phyloP scores from a whole-genome alignment of 1,284 basidiomycete species.

The Malassezia pachydermatis region DNA sequence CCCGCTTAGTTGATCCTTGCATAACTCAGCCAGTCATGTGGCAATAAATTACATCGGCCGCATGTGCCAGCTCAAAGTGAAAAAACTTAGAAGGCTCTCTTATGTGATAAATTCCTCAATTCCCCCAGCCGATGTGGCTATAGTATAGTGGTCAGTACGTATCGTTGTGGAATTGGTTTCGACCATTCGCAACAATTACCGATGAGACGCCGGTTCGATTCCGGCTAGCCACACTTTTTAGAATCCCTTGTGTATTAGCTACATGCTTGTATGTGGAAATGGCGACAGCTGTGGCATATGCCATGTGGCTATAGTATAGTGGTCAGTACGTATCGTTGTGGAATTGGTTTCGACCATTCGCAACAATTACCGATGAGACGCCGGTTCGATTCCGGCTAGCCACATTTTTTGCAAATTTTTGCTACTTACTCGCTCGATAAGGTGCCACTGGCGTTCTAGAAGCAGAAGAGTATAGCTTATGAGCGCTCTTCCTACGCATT shows the following conservation, averaged over 20 bases:
- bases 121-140: slow-evolving; percentile 12
- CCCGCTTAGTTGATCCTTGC: background rate
- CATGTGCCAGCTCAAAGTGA: background rate
- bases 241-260: background rate
- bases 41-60: background rate
- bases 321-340: slow-evolving; percentile 28
- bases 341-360: slow-evolving; percentile 2
- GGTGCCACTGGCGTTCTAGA: no score
- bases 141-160: slow-evolving; percentile 28
- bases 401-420: slow-evolving; percentile 13
- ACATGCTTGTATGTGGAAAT: background rate
- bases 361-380: slow-evolving; percentile 23
- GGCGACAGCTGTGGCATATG: background rate
- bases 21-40: slow-evolving; percentile 19
- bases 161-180: slow-evolving; percentile 19
- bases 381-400: slow-evolving; percentile 27
- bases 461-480: no score
- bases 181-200: slow-evolving; percentile 12
- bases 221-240: slow-evolving; percentile 22
- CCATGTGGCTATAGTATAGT: slow-evolving; percentile 24
- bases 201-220: slow-evolving; percentile 28
- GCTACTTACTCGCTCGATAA: background rate
- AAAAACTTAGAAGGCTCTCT: background rate
- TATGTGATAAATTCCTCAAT: no score
- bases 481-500: no score